These are phyloP conservation scores for Puccinia coronata DNA, from an alignment of 1,284 basidiomycete genomes.

Conservation along the genomic window DNA sequence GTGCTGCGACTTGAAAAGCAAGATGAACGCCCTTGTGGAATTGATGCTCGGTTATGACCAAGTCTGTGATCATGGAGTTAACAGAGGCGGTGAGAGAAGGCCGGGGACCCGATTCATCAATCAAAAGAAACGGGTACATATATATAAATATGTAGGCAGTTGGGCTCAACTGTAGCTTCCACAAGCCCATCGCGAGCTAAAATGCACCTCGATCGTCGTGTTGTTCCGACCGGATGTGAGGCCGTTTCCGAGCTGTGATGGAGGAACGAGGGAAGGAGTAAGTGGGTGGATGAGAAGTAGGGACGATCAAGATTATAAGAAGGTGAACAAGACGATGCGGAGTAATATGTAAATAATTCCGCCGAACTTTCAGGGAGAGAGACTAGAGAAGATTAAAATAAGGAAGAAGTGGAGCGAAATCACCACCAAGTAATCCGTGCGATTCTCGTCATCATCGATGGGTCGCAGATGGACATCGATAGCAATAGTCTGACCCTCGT, in stretches of 20 bases:
- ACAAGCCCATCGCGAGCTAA: constrained; percentile 29
- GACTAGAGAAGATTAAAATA: too few species aligned
- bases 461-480: constrained; percentile 29
- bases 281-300: neutral
- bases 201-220: constrained; percentile 1
- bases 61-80: neutral
- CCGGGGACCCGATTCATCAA: neutral
- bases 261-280: too few species aligned
- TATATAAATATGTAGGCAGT: too few species aligned
- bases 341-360: too few species aligned
- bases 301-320: too few species aligned
- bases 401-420: neutral
- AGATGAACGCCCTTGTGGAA: constrained; percentile 38
- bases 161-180: constrained; percentile 29
- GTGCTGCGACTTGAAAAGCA: constrained; percentile 37
- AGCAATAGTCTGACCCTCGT: constrained; percentile 26
- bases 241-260: constrained; percentile 26
- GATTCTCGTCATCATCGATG: neutral
- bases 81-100: neutral
- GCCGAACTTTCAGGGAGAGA: too few species aligned
- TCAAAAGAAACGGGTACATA: neutral
- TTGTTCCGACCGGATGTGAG: constrained; percentile 12
- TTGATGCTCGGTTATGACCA: constrained; percentile 34
- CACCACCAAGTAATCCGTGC: constrained; percentile 4
- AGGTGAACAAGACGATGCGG: too few species aligned